These are phyloP conservation scores for Zygosaccharomyces kombuchaensis DNA, from an alignment of 805 yeast species.

Conservation along the genomic window DNA sequence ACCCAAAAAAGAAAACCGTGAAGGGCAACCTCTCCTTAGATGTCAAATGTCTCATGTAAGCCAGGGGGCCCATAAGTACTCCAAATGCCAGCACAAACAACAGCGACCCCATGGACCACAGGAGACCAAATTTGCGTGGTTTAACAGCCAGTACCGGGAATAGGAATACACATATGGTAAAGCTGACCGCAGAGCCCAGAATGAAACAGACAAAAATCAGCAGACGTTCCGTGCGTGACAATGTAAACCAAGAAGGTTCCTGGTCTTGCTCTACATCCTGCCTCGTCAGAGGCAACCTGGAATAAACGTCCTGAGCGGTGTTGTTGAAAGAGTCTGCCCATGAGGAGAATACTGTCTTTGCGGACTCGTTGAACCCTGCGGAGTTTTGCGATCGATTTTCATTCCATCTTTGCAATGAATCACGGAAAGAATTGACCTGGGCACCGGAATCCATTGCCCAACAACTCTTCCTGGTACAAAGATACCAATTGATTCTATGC, in stretches of 20 bases:
- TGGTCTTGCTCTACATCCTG: slow-evolving; percentile 44
- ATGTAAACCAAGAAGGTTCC: slow-evolving; percentile 73
- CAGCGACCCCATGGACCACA: slow-evolving; percentile 90
- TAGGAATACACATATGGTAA: slow-evolving; percentile 71
- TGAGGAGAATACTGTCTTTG: slow-evolving; percentile 37
- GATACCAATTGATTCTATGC: neutral
- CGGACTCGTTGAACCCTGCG: slow-evolving; percentile 32
- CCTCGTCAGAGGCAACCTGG: slow-evolving; percentile 59
- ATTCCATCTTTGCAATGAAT: slow-evolving; percentile 41
- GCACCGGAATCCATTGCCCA: slow-evolving; percentile 15
- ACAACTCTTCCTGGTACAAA: neutral
- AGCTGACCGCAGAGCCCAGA: slow-evolving; percentile 73
- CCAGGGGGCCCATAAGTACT: slow-evolving; percentile 85
- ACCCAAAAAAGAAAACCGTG: slow-evolving; percentile 72
- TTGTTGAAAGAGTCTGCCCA: slow-evolving; percentile 38
- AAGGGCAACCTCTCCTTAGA: slow-evolving; percentile 76
- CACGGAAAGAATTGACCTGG: slow-evolving; percentile 33
- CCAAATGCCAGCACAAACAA: slow-evolving; percentile 88
- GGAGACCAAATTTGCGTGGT: slow-evolving; percentile 84
- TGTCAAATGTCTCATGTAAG: slow-evolving; percentile 66
- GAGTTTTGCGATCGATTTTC: slow-evolving; percentile 26
- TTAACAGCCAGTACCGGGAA: slow-evolving; percentile 86
- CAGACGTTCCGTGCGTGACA: slow-evolving; percentile 75
- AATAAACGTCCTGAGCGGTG: slow-evolving; percentile 54
- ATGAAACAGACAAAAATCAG: slow-evolving; percentile 74